Evolutionary conservation across 108 stramenopile genomes (phyloP).

Genomic region (Skeletonema potamos): DNA sequence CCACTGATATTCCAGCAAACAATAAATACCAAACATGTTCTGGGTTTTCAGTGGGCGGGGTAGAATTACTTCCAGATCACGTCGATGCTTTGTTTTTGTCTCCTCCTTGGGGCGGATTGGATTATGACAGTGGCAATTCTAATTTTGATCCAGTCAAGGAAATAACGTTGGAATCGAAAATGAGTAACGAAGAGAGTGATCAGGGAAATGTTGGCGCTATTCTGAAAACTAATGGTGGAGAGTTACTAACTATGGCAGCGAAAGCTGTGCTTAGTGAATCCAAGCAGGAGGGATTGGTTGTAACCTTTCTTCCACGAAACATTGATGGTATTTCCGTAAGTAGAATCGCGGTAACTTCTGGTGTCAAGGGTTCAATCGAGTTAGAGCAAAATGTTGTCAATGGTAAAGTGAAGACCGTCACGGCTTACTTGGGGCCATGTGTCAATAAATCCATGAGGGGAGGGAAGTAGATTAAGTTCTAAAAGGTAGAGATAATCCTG

Average conservation of each 20-base stretch:
- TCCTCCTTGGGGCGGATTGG: constrained; percentile 87
- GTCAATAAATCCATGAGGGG: not conserved
- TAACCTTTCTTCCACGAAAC: constrained; percentile 73
- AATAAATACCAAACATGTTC: not conserved
- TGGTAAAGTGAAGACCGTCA: constrained; percentile 82
- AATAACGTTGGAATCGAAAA: constrained; percentile 28
- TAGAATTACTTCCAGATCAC: constrained; percentile 55
- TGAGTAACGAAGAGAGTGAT: not conserved
- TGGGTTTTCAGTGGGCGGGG: constrained; percentile 54
- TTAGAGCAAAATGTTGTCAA: constrained; percentile 79
- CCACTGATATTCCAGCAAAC: not conserved
- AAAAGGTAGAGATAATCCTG: not conserved
- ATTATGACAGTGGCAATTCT: constrained; percentile 53
- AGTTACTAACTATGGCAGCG: constrained; percentile 45
- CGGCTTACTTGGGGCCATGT: constrained; percentile 59
- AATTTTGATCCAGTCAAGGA: constrained; percentile 26
- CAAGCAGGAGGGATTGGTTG: constrained; percentile 40
- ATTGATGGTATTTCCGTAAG: constrained; percentile 60
- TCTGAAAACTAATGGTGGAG: constrained; percentile 45
- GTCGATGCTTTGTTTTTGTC: constrained; percentile 74
- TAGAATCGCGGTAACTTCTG: constrained; percentile 44
- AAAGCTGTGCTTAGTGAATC: constrained; percentile 35
- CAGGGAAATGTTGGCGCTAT: too few relatives aligned
- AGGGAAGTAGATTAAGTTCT: not conserved
- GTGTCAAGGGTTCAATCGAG: constrained; percentile 47